Base-by-base conservation (phyloP, 2,329 filamentous ascomycete species). In the Rhynchosporium agropyri region DNA sequence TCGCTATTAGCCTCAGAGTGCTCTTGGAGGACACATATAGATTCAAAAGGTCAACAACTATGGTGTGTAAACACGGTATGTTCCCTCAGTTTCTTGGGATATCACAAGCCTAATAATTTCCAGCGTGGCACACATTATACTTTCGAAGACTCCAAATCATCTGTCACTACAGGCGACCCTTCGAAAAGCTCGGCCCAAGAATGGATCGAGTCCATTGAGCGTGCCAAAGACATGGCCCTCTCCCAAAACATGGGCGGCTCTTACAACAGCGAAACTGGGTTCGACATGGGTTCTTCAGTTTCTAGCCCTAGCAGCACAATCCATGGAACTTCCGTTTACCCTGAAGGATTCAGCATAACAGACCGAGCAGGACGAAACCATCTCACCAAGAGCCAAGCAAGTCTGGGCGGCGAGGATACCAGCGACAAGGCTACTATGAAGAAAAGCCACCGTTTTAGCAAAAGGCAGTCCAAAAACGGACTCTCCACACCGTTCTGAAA, bases 1-100 rank as follows among this genome's bases (percentile, higher is more conserved):
- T 91, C 91, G n/a, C 81, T 99, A 31, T 79, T 96, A 26, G 83
- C 84, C 2, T 80, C 89, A 2, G 92, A 91, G 59, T 91, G 88
- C 69, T 80, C 84, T 31, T 98, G 91, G 87, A 89, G 85, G 74
- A 92, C 83, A 58, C 91, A 90, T 69, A 84, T 88, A 51, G 95
- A 97, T 76, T 82, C 86, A n/a, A 97, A 96, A 76, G 93, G 92
- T 31, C 84, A 94, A 77, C 89, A 88, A 33, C 88, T 90, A 63
- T 98, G 92, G 91, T 89, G 89, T 76, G 89, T 98, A 58, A 92
- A 98, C 79, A 96, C 91, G 69, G 95, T 98, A 87, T 82, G 92
- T 62, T 65, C 33, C 1, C 61, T 38, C 48, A 53, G 49, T 43
- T 29, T 43, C 53, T 60, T 5, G 6, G 28, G 7, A 10, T 29